phyloP scores from a whole-genome alignment of 805 yeast species.

The Metschnikowia colocasiae region DNA sequence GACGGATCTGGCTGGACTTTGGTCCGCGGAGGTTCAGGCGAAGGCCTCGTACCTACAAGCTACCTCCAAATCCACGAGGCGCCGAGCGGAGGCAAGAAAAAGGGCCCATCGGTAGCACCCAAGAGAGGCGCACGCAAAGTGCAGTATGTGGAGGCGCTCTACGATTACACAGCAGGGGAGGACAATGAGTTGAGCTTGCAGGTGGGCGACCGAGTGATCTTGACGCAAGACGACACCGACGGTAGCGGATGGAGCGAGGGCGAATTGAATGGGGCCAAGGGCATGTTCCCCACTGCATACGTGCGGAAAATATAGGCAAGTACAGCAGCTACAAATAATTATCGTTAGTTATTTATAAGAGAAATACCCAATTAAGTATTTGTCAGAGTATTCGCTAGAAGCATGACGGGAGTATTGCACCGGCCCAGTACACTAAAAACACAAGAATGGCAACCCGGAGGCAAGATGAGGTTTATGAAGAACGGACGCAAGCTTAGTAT shows the following conservation, averaged over 20 bases:
- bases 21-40: slow-evolving; percentile 42
- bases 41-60: slow-evolving; percentile 83
- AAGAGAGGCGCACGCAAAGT: slow-evolving; percentile 66
- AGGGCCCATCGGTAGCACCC: slow-evolving; percentile 81
- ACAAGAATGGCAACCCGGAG: slow-evolving; percentile 16
- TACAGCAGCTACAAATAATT: slow-evolving; percentile 2
- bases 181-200: slow-evolving; percentile 71
- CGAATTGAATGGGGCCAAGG: slow-evolving; percentile 60
- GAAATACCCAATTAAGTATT: slow-evolving; percentile 22
- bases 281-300: slow-evolving; percentile 79
- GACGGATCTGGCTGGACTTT: slow-evolving; percentile 94
- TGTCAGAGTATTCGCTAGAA: slow-evolving; percentile 20
- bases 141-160: slow-evolving; percentile 63
- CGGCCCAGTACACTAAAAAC: slow-evolving; percentile 20
- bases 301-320: slow-evolving; percentile 35
- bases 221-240: slow-evolving; percentile 53
- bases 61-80: slow-evolving; percentile 48
- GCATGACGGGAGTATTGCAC: slow-evolving; percentile 17
- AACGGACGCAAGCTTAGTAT: slow-evolving; percentile 27
- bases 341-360: slow-evolving; percentile 23
- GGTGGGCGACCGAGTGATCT: slow-evolving; percentile 69
- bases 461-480: slow-evolving; percentile 12
- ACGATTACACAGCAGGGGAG: slow-evolving; percentile 73
- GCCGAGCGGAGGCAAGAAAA: slow-evolving; percentile 31
- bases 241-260: slow-evolving; percentile 97